phyloP scores from a whole-genome alignment of 192 early-diverging fungal genomes.

The Backusella westeae region DNA sequence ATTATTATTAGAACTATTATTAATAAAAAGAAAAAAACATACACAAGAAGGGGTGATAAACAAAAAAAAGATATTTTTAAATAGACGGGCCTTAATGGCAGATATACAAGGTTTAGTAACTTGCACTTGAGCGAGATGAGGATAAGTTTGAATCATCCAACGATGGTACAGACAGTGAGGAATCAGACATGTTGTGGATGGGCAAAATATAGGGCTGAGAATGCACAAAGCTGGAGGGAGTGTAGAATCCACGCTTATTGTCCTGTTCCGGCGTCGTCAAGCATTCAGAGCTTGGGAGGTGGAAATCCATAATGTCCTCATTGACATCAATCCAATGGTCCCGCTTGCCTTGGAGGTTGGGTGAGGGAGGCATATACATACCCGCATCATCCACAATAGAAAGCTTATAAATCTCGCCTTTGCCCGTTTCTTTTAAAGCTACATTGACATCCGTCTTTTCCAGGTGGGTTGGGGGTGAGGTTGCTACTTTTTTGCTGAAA shows the following conservation, averaged over 20 bases:
- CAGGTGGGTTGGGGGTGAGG: neutral
- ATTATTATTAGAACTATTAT: neutral
- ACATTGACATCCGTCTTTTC: neutral
- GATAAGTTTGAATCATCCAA: neutral
- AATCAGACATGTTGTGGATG: neutral
- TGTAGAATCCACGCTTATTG: slow-evolving; percentile 17
- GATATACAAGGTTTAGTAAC: neutral
- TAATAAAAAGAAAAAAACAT: neutral
- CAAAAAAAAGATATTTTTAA: neutral
- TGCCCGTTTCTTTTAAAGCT: slow-evolving; percentile 3
- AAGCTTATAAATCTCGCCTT: slow-evolving; percentile 27
- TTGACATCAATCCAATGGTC: slow-evolving; percentile 18
- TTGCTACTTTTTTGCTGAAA: neutral
- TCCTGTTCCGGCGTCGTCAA: neutral
- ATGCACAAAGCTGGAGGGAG: slow-evolving; percentile 5
- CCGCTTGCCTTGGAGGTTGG: slow-evolving; percentile 9
- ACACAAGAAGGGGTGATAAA: neutral
- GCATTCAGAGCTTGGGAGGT: slow-evolving; percentile 3
- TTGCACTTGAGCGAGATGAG: neutral
- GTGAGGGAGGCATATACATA: slow-evolving; percentile 35
- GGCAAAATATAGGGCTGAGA: slow-evolving; percentile 8
- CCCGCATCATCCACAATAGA: slow-evolving; percentile 35
- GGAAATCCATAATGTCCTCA: slow-evolving; percentile 12
- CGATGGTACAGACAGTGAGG: neutral
- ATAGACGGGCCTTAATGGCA: neutral